Conservation (phyloP, 345 rosid species). For the Gossypium raimondii region DNA sequence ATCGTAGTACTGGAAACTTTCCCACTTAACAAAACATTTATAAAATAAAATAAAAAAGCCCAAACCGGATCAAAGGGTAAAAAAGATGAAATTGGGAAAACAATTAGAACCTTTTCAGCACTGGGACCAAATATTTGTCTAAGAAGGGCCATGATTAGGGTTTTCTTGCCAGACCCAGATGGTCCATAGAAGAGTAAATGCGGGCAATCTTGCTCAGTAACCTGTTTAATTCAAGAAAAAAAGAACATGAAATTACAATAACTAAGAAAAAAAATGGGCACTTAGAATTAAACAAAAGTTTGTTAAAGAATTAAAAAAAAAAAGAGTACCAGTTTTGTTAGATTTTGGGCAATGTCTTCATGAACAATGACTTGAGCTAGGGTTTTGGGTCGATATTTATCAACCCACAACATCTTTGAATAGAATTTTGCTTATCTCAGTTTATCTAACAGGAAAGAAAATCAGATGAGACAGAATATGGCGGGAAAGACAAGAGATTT, state of each 20-base stretch:
- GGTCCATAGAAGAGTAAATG: slow-evolving; percentile 98
- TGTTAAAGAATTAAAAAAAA: background rate
- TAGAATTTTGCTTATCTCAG: background rate
- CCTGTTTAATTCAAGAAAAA: slow-evolving; percentile 34
- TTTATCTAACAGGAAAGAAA: background rate
- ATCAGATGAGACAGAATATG: slow-evolving; percentile 5
- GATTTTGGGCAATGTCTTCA: slow-evolving; percentile 73
- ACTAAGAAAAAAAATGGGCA: slow-evolving; percentile 31
- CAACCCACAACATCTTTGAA: slow-evolving; percentile 88
- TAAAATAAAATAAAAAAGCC: background rate
- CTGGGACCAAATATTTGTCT: slow-evolving; percentile 78
- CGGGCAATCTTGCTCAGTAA: slow-evolving; percentile 88
- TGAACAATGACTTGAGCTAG: slow-evolving; percentile 76
- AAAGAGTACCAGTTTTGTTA: slow-evolving; percentile 70
- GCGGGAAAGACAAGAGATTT: slow-evolving; percentile 18
- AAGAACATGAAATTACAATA: slow-evolving; percentile 8
- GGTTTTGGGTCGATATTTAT: slow-evolving; percentile 95
- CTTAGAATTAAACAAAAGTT: background rate
- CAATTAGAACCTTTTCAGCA: slow-evolving; percentile 70
- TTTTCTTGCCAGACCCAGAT: slow-evolving; percentile 97
- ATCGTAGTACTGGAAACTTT: background rate
- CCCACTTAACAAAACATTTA: background rate
- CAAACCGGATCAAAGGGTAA: background rate
- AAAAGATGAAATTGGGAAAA: background rate
- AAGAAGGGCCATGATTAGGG: slow-evolving; percentile 88